A percentile compares a stretch with the other conserved stretches of the same genome.
Evolutionary conservation across 2,329 filamentous ascomycete genomes (phyloP).

Genomic region (Penicillium brasilianum): DNA sequence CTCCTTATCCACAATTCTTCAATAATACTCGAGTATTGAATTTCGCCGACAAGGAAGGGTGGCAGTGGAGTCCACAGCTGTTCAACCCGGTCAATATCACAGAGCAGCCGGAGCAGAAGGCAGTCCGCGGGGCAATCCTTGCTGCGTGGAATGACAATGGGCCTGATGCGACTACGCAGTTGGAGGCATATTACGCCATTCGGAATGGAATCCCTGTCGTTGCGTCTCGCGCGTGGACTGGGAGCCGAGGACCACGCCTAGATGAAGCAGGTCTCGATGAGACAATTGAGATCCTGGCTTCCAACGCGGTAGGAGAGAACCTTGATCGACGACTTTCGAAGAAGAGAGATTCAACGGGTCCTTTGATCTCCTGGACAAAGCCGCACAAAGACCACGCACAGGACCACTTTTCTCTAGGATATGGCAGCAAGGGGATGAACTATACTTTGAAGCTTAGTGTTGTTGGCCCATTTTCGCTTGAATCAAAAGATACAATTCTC

Average conservation of each 20-base stretch:
- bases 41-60: constrained; percentile 53
- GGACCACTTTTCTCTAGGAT: constrained; percentile 38
- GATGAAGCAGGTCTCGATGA: constrained; percentile 46
- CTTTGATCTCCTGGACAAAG: constrained; percentile 44
- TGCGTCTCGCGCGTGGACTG: constrained; percentile 61
- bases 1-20: constrained; percentile 53
- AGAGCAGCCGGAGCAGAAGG: constrained; percentile 52
- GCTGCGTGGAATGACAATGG: constrained; percentile 63
- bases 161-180: constrained; percentile 56
- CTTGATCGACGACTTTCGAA: constrained; percentile 44
- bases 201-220: constrained; percentile 57
- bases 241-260: constrained; percentile 49
- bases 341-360: neutral
- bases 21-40: constrained; percentile 56
- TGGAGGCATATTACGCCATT: constrained; percentile 60
- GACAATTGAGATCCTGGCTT: constrained; percentile 50
- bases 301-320: constrained; percentile 55
- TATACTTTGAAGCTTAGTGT: constrained; percentile 59
- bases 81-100: constrained; percentile 57
- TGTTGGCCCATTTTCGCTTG: constrained; percentile 53
- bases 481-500: constrained; percentile 52
- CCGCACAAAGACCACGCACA: constrained; percentile 42
- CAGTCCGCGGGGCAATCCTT: constrained; percentile 56
- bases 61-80: constrained; percentile 56
- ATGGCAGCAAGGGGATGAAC: constrained; percentile 60